These are phyloP conservation scores for Globisporangium mamillatum DNA, from an alignment of 352 stramenopile species.

Conservation along the genomic window DNA sequence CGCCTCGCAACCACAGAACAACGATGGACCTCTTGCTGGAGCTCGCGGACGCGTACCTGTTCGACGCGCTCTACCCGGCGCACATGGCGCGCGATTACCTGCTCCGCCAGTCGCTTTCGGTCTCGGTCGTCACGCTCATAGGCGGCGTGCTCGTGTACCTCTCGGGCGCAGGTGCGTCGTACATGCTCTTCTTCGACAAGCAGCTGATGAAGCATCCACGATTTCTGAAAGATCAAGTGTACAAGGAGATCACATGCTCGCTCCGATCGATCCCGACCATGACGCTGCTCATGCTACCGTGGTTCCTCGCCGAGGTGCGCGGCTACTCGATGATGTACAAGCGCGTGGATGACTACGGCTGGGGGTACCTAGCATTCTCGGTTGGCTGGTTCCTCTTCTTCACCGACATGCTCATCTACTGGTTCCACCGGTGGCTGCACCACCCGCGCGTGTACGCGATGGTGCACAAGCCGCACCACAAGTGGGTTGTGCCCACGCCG, in stretches of 20 bases:
- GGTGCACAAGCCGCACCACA: slow-evolving; percentile 77
- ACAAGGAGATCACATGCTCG: slow-evolving; percentile 47
- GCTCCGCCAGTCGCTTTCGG: slow-evolving; percentile 43
- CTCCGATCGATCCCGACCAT: slow-evolving; percentile 63
- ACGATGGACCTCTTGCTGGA: slow-evolving; percentile 66
- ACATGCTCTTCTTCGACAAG: slow-evolving; percentile 67
- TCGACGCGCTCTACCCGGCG: slow-evolving; percentile 56
- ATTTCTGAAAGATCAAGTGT: slow-evolving; percentile 63
- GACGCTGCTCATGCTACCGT: slow-evolving; percentile 58
- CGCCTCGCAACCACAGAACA: neutral
- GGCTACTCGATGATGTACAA: slow-evolving; percentile 55
- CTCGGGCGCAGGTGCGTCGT: slow-evolving; percentile 38
- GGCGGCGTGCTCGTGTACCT: slow-evolving; percentile 65
- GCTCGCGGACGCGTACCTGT: slow-evolving; percentile 37
- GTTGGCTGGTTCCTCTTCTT: slow-evolving; percentile 62
- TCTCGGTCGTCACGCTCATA: slow-evolving; percentile 49
- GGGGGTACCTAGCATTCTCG: slow-evolving; percentile 40
- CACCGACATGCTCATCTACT: slow-evolving; percentile 82
- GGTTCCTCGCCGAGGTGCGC: slow-evolving; percentile 61
- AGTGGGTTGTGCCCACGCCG: slow-evolving; percentile 67
- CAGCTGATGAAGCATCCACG: slow-evolving; percentile 58
- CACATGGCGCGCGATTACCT: slow-evolving; percentile 40
- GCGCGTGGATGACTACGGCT: slow-evolving; percentile 37
- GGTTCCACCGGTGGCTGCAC: slow-evolving; percentile 74
- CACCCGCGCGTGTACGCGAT: slow-evolving; percentile 56